Evolutionary conservation across 768 basidiomycete species (phyloP).

Genomic region (Daedaleopsis nitida): DNA sequence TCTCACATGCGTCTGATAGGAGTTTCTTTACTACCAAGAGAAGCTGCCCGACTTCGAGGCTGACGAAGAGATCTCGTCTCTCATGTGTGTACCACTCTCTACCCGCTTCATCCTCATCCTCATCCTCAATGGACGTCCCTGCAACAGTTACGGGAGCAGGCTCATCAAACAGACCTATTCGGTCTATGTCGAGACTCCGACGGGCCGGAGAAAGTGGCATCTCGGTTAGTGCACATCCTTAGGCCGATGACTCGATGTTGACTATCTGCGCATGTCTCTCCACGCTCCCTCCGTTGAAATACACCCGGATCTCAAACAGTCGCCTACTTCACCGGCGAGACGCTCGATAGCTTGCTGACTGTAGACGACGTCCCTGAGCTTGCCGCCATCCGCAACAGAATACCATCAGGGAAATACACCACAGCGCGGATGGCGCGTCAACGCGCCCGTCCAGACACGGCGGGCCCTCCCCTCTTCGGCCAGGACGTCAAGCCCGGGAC

Average conservation of each 20-base stretch:
- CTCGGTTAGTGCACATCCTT: conserved; percentile 52
- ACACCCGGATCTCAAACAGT: conserved; percentile 26
- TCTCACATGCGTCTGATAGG: conserved; percentile 43
- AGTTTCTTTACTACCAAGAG: conserved; percentile 79
- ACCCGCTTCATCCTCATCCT: conserved; percentile 28
- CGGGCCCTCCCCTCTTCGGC: not conserved
- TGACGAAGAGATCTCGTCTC: conserved; percentile 20
- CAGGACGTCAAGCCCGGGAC: not conserved
- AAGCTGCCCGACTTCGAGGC: conserved; percentile 43
- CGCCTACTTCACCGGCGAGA: conserved; percentile 41
- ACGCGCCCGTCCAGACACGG: conserved; percentile 17
- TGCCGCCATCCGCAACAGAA: conserved; percentile 23
- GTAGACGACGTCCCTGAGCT: conserved; percentile 37
- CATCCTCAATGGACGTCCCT: not conserved
- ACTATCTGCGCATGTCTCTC: not conserved
- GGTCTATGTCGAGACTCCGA: conserved; percentile 65
- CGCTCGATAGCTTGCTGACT: conserved; percentile 15
- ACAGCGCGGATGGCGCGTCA: conserved; percentile 34
- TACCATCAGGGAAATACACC: conserved; percentile 37
- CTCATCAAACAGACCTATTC: conserved; percentile 83
- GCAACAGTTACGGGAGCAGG: conserved; percentile 36
- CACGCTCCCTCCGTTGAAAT: not conserved
- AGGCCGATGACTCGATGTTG: not conserved
- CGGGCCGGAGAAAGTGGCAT: conserved; percentile 80
- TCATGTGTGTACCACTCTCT: conserved; percentile 31